These are phyloP conservation scores for Rhodosporidiobolus odoratus DNA, from an alignment of 768 basidiomycete genomes.

Conservation along the genomic window DNA sequence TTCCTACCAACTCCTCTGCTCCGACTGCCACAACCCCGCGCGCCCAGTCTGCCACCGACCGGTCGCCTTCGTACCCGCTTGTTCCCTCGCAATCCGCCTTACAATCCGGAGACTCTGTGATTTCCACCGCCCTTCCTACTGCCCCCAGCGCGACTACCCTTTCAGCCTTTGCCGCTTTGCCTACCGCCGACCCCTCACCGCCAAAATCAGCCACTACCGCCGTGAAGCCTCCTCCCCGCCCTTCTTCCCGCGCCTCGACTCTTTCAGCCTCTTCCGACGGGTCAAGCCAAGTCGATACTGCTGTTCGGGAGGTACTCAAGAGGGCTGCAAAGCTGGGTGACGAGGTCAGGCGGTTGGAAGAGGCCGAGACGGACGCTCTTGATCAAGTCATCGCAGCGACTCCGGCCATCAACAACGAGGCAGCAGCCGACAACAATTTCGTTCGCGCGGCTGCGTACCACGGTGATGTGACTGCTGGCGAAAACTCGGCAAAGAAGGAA, in stretches of 20 bases:
- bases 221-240: not conserved
- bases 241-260: constrained; percentile 14
- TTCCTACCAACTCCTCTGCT: too few relatives aligned
- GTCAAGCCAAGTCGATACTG: not conserved
- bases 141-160: not conserved
- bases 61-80: too few relatives aligned
- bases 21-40: too few relatives aligned
- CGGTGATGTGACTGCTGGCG: too few relatives aligned
- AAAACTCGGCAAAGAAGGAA: too few relatives aligned
- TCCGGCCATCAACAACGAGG: too few relatives aligned
- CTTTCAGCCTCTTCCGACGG: not conserved
- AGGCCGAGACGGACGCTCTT: not conserved
- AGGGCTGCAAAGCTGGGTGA: constrained; percentile 10
- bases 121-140: too few relatives aligned
- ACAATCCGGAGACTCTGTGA: too few relatives aligned
- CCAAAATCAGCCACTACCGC: not conserved
- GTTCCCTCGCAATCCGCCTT: not conserved
- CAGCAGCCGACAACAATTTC: too few relatives aligned
- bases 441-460: too few relatives aligned
- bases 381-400: too few relatives aligned
- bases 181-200: not conserved
- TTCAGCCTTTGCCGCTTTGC: not conserved
- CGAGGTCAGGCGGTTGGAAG: not conserved
- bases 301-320: constrained; percentile 7
- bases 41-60: too few relatives aligned